phyloP scores from a whole-genome alignment of 495 filamentous ascomycete species.

The Aspergillus steynii region DNA sequence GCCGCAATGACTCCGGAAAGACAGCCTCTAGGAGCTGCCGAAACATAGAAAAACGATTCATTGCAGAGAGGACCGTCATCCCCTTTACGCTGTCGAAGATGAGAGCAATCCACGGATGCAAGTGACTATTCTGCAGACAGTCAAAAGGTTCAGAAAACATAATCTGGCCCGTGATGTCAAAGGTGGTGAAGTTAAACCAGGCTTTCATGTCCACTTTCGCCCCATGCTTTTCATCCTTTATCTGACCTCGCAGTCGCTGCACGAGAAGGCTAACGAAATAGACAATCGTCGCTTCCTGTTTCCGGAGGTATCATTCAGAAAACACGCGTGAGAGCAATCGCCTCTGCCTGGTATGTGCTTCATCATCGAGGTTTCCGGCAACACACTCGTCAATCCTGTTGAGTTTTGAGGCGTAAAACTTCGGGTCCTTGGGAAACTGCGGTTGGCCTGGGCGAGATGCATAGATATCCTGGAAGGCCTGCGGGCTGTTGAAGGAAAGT shows the following conservation, averaged over 20 bases:
- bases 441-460: background rate
- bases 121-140: background rate
- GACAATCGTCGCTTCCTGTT: background rate
- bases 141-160: constrained; percentile 54
- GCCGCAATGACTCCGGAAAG: no score
- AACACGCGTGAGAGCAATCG: background rate
- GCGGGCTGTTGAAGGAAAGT: background rate
- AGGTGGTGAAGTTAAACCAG: constrained; percentile 52
- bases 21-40: no score
- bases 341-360: background rate
- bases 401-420: background rate
- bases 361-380: background rate
- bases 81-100: constrained; percentile 24
- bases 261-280: background rate
- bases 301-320: background rate
- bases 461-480: background rate
- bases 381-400: background rate
- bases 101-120: constrained; percentile 26
- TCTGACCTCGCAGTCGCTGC: background rate
- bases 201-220: background rate
- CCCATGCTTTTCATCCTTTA: background rate
- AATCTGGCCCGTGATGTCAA: constrained; percentile 61
- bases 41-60: no score
- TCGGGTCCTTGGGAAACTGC: background rate
- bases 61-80: background rate